A percentile compares a stretch with the other conserved stretches of the same genome.
These are phyloP conservation scores for Xylaria telfairii DNA, from an alignment of 495 filamentous ascomycete species.

Conservation along the genomic window DNA sequence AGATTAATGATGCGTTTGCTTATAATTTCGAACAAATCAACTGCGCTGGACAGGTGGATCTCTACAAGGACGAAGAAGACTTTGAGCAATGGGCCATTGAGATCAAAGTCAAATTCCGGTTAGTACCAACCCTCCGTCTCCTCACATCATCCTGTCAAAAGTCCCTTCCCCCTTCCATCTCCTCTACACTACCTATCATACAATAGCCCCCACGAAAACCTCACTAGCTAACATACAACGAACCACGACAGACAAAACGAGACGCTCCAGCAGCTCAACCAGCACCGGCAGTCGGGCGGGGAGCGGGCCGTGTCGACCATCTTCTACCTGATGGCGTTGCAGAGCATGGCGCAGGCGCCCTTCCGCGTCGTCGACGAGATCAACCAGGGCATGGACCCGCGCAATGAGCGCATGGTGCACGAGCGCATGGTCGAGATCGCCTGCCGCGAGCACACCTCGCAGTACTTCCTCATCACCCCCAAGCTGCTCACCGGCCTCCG, in stretches of 20 bases:
- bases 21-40: slow-evolving; percentile 92
- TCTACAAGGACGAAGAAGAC: slow-evolving; percentile 79
- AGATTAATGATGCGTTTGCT: slow-evolving; percentile 87
- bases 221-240: slow-evolving; percentile 6
- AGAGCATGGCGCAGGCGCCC: slow-evolving; percentile 91
- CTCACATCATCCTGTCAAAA: background rate
- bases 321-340: slow-evolving; percentile 98
- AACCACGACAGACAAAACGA: slow-evolving; percentile 69
- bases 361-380: slow-evolving; percentile 99
- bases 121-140: slow-evolving; percentile 35
- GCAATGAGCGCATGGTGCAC: slow-evolving; percentile 97
- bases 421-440: slow-evolving; percentile 95
- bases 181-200: background rate
- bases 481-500: slow-evolving; percentile 85
- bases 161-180: slow-evolving; percentile 6
- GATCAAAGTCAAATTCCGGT: slow-evolving; percentile 94
- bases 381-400: slow-evolving; percentile 99
- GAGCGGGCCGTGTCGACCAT: slow-evolving; percentile 97
- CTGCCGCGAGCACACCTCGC: slow-evolving; percentile 71
- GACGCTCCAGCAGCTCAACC: slow-evolving; percentile 79
- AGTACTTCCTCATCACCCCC: slow-evolving; percentile 98
- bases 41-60: slow-evolving; percentile 88
- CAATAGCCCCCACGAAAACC: background rate
- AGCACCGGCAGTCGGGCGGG: slow-evolving; percentile 93
- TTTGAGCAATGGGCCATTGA: slow-evolving; percentile 94